Base-by-base conservation (phyloP, 2,329 filamentous ascomycete genomes). In the Hymenoscyphus infarciens region DNA sequence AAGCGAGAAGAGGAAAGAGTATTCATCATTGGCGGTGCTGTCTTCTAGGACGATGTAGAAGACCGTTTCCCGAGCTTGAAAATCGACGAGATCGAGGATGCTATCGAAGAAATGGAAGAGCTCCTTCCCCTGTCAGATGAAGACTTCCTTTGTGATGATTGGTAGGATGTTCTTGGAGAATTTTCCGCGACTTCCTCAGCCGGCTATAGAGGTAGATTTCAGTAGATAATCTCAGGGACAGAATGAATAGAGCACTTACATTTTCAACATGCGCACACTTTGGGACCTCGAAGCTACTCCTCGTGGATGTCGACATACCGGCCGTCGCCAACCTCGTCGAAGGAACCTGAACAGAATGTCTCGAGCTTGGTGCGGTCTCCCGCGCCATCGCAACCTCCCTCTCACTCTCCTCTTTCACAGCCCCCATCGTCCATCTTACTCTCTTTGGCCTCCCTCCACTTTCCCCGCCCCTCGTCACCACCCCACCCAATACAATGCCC, bases 11-110 rank as follows among this genome's bases (percentile, higher is more conserved):
- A 98, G 76, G 93, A 98, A 76, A 82, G 95, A 62, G 80, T 98
- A 5, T 99, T 99, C 73, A 97, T 99, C 64, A 95, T 99, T 73
- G 95, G 95, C 1, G 96, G 95, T n/a, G 95, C 93, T 53, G 94
- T 98, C 69, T 89, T 89, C 55, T 74, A 69, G 38, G 29, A 19
- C 11, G 11, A 27, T 22, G 33, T 35, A 35, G 39, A 49, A 49
- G 42, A 49, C 4, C 42, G 42, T 22, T 49, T 49, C 19, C n/a
- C n/a, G 16, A 49, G n/a, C 3, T 4, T 49, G n/a, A 49, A 49
- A 11, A 49, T 5, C 19, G 42, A 22, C 6, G n/a, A 19, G n/a
- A 49, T 22, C 42, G 42, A 49, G n/a, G 42, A 49, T 19, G 42
- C 19, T 10, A 49, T 49, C 19, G 42, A 19, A 19, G 42, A 49